phyloP scores from a whole-genome alignment of 148 eudicot species.

The Beta vulgaris region DNA sequence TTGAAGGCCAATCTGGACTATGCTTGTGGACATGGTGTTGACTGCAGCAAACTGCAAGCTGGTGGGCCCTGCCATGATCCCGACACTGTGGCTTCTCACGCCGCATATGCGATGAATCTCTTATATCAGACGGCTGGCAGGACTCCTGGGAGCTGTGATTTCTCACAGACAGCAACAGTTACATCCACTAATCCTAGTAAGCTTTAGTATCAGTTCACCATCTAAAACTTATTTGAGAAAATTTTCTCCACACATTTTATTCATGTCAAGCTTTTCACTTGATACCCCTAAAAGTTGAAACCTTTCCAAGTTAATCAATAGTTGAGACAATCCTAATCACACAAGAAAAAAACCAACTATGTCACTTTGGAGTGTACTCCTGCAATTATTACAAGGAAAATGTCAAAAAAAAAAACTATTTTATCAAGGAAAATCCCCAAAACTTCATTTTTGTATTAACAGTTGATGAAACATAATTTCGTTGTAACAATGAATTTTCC shows the following conservation, averaged over 20 bases:
- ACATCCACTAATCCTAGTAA: conserved; percentile 74
- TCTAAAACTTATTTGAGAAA: not conserved
- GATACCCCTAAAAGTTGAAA: too few relatives aligned
- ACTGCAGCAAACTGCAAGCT: conserved; percentile 69
- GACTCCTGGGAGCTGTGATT: conserved; percentile 71
- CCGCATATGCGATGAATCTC: conserved; percentile 82
- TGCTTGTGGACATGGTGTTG: conserved; percentile 61
- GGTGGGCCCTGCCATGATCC: conserved; percentile 80
- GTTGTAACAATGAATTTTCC: too few relatives aligned
- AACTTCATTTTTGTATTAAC: too few relatives aligned
- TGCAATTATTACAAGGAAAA: too few relatives aligned
- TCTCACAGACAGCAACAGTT: conserved; percentile 62
- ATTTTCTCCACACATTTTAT: not conserved
- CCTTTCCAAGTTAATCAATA: too few relatives aligned
- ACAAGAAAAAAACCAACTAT: too few relatives aligned
- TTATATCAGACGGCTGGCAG: conserved; percentile 63
- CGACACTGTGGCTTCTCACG: conserved; percentile 57
- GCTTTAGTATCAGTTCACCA: conserved; percentile 21
- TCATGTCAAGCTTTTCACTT: not conserved
- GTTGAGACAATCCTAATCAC: too few relatives aligned
- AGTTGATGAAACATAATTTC: too few relatives aligned
- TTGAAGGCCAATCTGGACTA: conserved; percentile 71
- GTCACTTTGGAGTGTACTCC: not conserved
- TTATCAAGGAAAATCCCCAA: too few relatives aligned
- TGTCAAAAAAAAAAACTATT: too few relatives aligned